Evolutionary conservation across 306 rosid species (phyloP).

Genomic region (Albizia julibrissin): DNA sequence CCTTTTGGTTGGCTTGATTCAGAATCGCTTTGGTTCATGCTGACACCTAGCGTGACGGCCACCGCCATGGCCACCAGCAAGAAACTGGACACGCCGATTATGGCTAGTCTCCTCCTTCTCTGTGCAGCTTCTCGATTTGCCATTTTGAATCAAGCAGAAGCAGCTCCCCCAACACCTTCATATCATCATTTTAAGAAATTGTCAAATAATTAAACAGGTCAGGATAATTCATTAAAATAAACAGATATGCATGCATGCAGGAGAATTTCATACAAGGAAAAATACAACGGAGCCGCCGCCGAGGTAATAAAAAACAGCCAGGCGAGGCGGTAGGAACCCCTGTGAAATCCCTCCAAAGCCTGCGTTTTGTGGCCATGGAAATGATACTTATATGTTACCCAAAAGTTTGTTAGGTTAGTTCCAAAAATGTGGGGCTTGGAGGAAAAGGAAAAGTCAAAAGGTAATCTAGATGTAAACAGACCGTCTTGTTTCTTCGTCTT

Average conservation of each 20-base stretch:
- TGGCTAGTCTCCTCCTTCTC: conserved; percentile 37
- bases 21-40: neutral
- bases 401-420: conserved; percentile 31
- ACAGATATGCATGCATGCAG: neutral
- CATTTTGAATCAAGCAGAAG: conserved; percentile 39
- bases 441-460: conserved; percentile 31
- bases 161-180: conserved; percentile 43
- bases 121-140: conserved; percentile 17
- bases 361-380: neutral
- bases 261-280: neutral
- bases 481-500: neutral
- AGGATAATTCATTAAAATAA: neutral
- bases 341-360: conserved; percentile 28
- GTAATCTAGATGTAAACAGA: neutral
- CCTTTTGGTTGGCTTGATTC: neutral
- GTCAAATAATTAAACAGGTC: no score
- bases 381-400: neutral
- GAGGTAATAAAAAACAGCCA: conserved; percentile 19
- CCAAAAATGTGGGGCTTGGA: conserved; percentile 40
- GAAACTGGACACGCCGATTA: conserved; percentile 50
- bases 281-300: conserved; percentile 19
- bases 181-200: neutral
- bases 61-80: conserved; percentile 71
- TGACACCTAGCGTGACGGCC: conserved; percentile 48
- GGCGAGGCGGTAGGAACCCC: conserved; percentile 17